Percentiles rank a stretch among this genome's conserved stretches.
Evolutionary conservation across 345 rosid species (phyloP).

Genomic region (Murraya paniculata): DNA sequence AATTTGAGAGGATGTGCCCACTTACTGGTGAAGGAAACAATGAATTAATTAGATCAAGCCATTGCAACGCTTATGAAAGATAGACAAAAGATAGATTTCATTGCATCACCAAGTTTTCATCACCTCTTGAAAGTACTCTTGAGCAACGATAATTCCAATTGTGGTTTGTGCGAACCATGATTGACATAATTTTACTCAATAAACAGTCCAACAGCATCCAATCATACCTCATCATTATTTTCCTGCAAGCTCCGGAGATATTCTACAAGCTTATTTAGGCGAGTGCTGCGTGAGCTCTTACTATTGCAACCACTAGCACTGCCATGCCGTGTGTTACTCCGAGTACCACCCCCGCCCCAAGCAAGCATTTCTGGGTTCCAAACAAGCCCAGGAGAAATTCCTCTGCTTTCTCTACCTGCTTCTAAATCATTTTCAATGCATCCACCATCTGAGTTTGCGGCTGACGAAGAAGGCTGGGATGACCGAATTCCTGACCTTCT

Average conservation of each 20-base stretch:
- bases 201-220: constrained; percentile 12
- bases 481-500: constrained; percentile 42
- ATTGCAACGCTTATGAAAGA: constrained; percentile 9
- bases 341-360: constrained; percentile 91
- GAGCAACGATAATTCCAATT: neutral
- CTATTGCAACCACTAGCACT: constrained; percentile 44
- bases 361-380: constrained; percentile 75
- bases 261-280: constrained; percentile 68
- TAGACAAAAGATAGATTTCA: neutral
- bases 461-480: constrained; percentile 61
- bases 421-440: constrained; percentile 54
- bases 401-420: constrained; percentile 51
- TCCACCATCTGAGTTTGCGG: constrained; percentile 47
- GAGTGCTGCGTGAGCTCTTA: constrained; percentile 55
- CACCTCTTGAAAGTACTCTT: constrained; percentile 3
- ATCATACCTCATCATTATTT: constrained; percentile 59
- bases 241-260: constrained; percentile 66
- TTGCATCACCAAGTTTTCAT: neutral
- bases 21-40: neutral
- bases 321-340: constrained; percentile 87
- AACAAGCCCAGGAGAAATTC: constrained; percentile 66
- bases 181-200: constrained; percentile 9
- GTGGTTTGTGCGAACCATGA: constrained; percentile 13
- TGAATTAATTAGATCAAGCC: neutral
- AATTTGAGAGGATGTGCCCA: neutral